Percentiles rank a stretch among this genome's conserved stretches.
Conservation (phyloP, 805 yeast species). For the Schwanniomyces yamadae region DNA sequence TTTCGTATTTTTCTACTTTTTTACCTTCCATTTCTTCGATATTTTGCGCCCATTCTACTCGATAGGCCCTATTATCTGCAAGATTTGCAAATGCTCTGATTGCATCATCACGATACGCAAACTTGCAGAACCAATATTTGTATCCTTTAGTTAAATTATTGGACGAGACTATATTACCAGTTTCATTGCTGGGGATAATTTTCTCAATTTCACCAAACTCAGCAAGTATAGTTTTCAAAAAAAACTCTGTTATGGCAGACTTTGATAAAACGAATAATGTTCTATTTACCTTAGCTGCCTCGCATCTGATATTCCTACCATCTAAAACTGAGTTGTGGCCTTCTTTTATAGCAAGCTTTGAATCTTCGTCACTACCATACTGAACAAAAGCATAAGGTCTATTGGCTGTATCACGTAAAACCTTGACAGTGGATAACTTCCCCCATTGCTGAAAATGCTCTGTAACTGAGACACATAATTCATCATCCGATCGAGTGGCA, state of each 20-base stretch:
- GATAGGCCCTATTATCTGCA: slow-evolving; percentile 52
- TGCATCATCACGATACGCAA: slow-evolving; percentile 83
- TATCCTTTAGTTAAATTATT: slow-evolving; percentile 17
- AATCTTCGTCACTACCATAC: slow-evolving; percentile 68
- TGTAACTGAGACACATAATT: slow-evolving; percentile 65
- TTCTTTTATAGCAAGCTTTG: slow-evolving; percentile 59
- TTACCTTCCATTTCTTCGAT: slow-evolving; percentile 47
- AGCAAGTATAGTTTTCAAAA: slow-evolving; percentile 40
- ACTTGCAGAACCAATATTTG: slow-evolving; percentile 71
- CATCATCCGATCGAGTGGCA: slow-evolving; percentile 64
- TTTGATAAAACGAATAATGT: slow-evolving; percentile 62
- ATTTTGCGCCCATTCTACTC: slow-evolving; percentile 85
- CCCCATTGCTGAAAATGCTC: slow-evolving; percentile 74
- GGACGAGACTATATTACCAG: slow-evolving; percentile 23
- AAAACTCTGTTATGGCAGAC: slow-evolving; percentile 20
- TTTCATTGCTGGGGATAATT: slow-evolving; percentile 42
- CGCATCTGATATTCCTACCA: slow-evolving; percentile 81
- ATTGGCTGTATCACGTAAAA: slow-evolving; percentile 74
- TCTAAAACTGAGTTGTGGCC: slow-evolving; percentile 71
- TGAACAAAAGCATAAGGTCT: slow-evolving; percentile 94
- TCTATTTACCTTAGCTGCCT: slow-evolving; percentile 87
- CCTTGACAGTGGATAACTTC: slow-evolving; percentile 68
- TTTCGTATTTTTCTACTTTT: slow-evolving; percentile 4
- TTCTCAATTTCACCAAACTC: slow-evolving; percentile 78
- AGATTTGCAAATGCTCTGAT: slow-evolving; percentile 76